A percentile compares a stretch with the other conserved stretches of the same genome.
Evolutionary conservation across 163 green algal species (phyloP).

Genomic region (Scenedesmus sp.): DNA sequence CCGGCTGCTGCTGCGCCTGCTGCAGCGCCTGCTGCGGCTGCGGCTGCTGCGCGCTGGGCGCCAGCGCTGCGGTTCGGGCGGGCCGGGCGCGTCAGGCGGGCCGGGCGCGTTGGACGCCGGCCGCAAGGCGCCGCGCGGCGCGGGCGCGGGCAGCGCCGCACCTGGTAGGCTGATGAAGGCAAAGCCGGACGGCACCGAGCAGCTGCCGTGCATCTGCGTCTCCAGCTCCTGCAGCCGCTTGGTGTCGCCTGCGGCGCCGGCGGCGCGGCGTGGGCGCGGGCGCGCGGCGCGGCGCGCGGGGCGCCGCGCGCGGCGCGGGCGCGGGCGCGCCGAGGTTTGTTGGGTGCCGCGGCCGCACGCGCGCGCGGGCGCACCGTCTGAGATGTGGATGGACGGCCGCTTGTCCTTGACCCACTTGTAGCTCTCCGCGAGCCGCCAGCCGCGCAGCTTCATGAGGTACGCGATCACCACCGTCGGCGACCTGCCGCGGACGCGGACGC

Average conservation of each 20-base stretch:
- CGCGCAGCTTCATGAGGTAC: constrained; percentile 82
- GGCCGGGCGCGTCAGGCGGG: too few species aligned
- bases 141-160: not conserved
- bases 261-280: too few species aligned
- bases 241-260: constrained; percentile 48
- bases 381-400: constrained; percentile 62
- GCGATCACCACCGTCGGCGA: constrained; percentile 71
- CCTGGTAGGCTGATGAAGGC: constrained; percentile 47
- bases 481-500: constrained; percentile 47
- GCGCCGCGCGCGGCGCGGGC: too few species aligned
- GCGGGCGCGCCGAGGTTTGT: too few species aligned
- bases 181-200: constrained; percentile 58
- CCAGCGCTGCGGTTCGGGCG: too few species aligned
- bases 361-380: constrained; percentile 38
- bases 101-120: too few species aligned
- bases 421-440: constrained; percentile 75
- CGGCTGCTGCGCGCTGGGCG: not conserved
- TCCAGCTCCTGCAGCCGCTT: constrained; percentile 61
- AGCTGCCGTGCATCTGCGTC: constrained; percentile 53
- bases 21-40: not conserved
- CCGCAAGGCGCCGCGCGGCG: too few species aligned
- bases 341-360: not conserved
- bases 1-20: not conserved
- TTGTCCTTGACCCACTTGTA: constrained; percentile 84
- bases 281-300: too few species aligned